Evolutionary conservation across 2,329 filamentous ascomycete genomes (phyloP).

Genomic region (Fusarium coffeatum): DNA sequence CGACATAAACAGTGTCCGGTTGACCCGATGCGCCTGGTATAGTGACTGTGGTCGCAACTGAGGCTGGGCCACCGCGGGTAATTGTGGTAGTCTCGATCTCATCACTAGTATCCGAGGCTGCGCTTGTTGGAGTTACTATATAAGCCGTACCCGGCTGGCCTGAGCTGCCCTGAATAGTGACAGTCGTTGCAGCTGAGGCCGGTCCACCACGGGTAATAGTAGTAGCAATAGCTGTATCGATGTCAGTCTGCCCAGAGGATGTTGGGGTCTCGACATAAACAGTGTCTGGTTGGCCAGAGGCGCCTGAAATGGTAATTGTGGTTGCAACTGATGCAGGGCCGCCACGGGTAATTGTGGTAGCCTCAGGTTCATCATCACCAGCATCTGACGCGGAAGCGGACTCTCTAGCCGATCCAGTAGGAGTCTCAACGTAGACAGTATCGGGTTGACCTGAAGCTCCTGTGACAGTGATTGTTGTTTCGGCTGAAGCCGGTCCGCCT

Average conservation of each 20-base stretch:
- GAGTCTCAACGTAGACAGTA: neutral
- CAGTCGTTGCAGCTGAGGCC: neutral
- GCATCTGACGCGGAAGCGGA: neutral
- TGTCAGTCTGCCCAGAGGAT: neutral
- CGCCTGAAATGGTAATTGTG: neutral
- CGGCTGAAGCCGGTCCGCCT: neutral
- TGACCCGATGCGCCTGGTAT: neutral
- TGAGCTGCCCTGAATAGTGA: neutral
- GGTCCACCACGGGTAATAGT: neutral
- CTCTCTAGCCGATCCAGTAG: neutral
- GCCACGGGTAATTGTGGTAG: slow-evolving; percentile 6
- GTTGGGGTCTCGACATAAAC: slow-evolving; percentile 1
- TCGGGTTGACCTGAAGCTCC: neutral
- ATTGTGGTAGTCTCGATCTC: neutral
- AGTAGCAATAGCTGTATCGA: neutral
- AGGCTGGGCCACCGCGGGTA: neutral
- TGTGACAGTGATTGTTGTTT: neutral
- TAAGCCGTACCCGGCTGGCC: neutral
- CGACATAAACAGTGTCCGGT: slow-evolving; percentile 4
- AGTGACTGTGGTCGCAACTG: neutral
- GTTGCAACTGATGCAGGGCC: neutral
- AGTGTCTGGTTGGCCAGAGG: neutral
- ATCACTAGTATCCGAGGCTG: too few relatives aligned
- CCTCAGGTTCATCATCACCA: neutral
- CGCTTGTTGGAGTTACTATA: neutral